These are phyloP conservation scores for Paecilomyces sp. DNA, from an alignment of 2,329 filamentous ascomycete genomes.

Conservation along the genomic window DNA sequence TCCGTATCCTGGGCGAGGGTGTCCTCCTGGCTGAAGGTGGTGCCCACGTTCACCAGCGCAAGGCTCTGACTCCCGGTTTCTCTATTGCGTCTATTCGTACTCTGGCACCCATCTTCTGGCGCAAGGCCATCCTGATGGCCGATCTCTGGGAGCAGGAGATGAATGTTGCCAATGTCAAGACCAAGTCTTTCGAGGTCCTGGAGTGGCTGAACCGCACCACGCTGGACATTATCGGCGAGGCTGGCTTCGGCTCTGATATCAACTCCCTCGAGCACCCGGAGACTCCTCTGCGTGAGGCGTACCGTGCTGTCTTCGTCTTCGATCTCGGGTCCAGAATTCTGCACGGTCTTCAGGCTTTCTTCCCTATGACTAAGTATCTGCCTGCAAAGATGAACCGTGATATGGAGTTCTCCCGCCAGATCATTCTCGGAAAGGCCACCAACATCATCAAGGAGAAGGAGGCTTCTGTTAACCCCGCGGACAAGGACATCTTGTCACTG, in stretches of 20 bases:
- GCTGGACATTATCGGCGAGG: conserved; percentile 38
- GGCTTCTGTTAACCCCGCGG: conserved; percentile 21
- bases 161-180: conserved; percentile 15
- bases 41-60: conserved; percentile 38
- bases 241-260: conserved; percentile 36
- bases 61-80: conserved; percentile 32
- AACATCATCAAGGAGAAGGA: conserved; percentile 30
- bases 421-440: conserved; percentile 29
- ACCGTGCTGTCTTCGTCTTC: conserved; percentile 38
- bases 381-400: conserved; percentile 34
- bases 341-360: conserved; percentile 38
- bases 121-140: conserved; percentile 38
- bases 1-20: conserved; percentile 38
- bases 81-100: conserved; percentile 32
- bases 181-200: conserved; percentile 28
- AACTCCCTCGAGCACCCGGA: conserved; percentile 32
- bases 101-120: conserved; percentile 34
- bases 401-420: conserved; percentile 25
- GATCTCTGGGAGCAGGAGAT: conserved; percentile 34
- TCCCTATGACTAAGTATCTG: conserved; percentile 31
- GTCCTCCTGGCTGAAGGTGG: conserved; percentile 37
- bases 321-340: conserved; percentile 28
- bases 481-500: conserved; percentile 35
- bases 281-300: conserved; percentile 32
- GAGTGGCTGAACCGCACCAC: conserved; percentile 41